phyloP scores from a whole-genome alignment of 371 early-diverging fungal species.

The Mucor circinelloides region DNA sequence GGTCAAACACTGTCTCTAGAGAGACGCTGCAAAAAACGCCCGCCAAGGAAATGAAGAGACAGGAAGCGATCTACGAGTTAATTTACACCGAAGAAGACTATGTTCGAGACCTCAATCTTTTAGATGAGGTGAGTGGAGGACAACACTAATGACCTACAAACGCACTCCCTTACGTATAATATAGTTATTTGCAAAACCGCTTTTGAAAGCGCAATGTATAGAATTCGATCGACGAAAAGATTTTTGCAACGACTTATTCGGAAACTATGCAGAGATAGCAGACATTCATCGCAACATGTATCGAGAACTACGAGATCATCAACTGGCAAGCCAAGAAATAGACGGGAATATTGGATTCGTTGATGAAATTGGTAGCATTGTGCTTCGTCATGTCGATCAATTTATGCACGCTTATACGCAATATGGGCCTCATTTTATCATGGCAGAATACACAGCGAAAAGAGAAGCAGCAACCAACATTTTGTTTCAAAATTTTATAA shows the following conservation, averaged over 20 bases:
- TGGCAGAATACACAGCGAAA: conserved; percentile 74
- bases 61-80: conserved; percentile 91
- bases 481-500: conserved; percentile 69
- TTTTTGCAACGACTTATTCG: conserved; percentile 74
- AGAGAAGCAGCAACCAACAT: conserved; percentile 63
- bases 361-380: conserved; percentile 77
- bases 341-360: conserved; percentile 47
- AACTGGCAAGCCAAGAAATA: conserved; percentile 45
- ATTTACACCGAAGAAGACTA: conserved; percentile 90
- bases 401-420: conserved; percentile 72
- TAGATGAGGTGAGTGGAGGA: conserved; percentile 37
- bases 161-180: conserved; percentile 55
- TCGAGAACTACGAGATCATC: conserved; percentile 64
- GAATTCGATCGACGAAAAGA: conserved; percentile 46
- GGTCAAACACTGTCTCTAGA: conserved; percentile 72
- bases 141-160: neutral
- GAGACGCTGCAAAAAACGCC: conserved; percentile 73
- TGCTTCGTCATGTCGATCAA: conserved; percentile 61
- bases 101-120: conserved; percentile 68
- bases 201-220: conserved; percentile 37
- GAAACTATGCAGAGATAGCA: conserved; percentile 69
- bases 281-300: conserved; percentile 66
- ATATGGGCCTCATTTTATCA: conserved; percentile 81
- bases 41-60: conserved; percentile 78
- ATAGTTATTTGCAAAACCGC: conserved; percentile 20